These are phyloP conservation scores for Tylopilus rubrobrunneus DNA, from an alignment of 768 basidiomycete species.

Conservation along the genomic window DNA sequence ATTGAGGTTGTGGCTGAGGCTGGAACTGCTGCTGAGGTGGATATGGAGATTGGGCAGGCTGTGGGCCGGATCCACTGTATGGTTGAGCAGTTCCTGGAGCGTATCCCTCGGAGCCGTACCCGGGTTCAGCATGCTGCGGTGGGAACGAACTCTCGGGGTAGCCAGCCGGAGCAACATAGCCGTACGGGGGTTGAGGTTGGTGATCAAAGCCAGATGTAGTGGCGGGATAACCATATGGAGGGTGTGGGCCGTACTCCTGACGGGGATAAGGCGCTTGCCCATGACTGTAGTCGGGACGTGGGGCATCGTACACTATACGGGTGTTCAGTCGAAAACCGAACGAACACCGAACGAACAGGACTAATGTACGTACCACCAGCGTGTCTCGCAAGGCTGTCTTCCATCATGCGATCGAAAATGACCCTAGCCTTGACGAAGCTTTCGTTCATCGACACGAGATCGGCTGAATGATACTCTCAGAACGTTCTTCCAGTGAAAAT, in stretches of 20 bases:
- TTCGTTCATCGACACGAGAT: slow-evolving; percentile 92
- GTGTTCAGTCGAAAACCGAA: slow-evolving; percentile 7
- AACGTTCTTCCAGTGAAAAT: background rate
- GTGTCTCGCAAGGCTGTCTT: slow-evolving; percentile 78
- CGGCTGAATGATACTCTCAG: slow-evolving; percentile 48
- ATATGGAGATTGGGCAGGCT: slow-evolving; percentile 30
- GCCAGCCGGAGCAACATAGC: slow-evolving; percentile 19
- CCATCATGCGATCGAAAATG: slow-evolving; percentile 93
- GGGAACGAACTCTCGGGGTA: slow-evolving; percentile 26
- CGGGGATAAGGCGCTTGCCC: slow-evolving; percentile 26
- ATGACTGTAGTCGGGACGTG: slow-evolving; percentile 28
- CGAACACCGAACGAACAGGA: background rate
- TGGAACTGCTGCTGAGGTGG: slow-evolving; percentile 26
- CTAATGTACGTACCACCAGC: slow-evolving; percentile 46
- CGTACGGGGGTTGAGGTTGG: slow-evolving; percentile 28
- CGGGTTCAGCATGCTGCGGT: slow-evolving; percentile 25
- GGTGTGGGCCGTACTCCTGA: slow-evolving; percentile 36
- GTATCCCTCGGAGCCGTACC: slow-evolving; percentile 22
- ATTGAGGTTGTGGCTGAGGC: slow-evolving; percentile 23
- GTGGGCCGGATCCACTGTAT: slow-evolving; percentile 21
- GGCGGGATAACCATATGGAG: slow-evolving; percentile 44
- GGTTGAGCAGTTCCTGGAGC: slow-evolving; percentile 15
- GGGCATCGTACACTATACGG: slow-evolving; percentile 50
- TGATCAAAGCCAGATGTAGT: slow-evolving; percentile 40
- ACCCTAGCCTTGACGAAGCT: slow-evolving; percentile 84